Base-by-base conservation (phyloP, 345 rosid genomes). In the Brassica nigra region DNA sequence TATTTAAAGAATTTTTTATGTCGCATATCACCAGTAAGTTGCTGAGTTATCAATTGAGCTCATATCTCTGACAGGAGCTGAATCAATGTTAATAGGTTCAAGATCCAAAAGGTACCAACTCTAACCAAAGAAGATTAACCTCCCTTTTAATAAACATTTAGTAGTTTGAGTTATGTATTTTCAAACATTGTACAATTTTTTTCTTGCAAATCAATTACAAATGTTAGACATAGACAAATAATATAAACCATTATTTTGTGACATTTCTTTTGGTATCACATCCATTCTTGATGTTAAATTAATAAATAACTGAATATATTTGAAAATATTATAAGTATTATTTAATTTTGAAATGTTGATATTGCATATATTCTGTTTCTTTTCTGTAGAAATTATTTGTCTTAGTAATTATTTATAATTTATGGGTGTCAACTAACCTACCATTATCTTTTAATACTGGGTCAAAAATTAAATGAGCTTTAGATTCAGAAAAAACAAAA, bases 291-390 rank as follows among this genome's bases (percentile, higher is more conserved):
- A 67, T 6, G 68, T 63, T 18, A 29, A 10, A 66, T 66, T 66
- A 23, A 66, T 11, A 66, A 39, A 66, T 66, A 37, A 37, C 31
- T n/a, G 70, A 39, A 23, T 37, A 66, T 37, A 20, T 20, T 37
- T 12, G 6, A 12, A 6, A 0, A 39, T 23, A 34, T 42, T 20
- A 23, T 20, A 39, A 4, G 33, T 23, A 7, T 44, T 42, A 44
- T 6, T 68, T 42, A 42, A 20, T 39, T 67, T 67, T 42, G 34
- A 23, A 18, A 67, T 67, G 71, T 67, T 68, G 72, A 68, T 27
- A 57, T 44, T 68, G 59, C 37, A 44, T 68, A 18, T 12, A 7
- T 44, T 39, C 0, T 42, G 11, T 12, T 2, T 2, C 1, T 23
- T 23, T 23, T 23, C 14, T 39, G 47, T 39, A 39, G 12, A 33